Conservation (phyloP, 2,329 filamentous ascomycete genomes). For the Claviceps arundinis region DNA sequence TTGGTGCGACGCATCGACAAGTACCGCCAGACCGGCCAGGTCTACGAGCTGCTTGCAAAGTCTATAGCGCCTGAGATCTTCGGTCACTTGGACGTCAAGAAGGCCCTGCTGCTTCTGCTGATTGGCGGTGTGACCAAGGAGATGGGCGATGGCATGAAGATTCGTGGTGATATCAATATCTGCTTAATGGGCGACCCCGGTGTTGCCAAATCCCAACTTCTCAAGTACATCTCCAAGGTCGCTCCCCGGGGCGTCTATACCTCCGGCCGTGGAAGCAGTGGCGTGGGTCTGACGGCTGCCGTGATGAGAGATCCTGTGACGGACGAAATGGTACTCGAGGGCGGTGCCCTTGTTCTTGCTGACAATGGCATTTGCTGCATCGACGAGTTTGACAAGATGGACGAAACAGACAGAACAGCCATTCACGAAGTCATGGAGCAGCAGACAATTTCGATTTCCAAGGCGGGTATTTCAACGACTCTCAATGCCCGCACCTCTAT, state of each 20-base stretch:
- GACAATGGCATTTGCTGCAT: slow-evolving; percentile 81
- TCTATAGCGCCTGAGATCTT: slow-evolving; percentile 97
- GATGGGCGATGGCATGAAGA: slow-evolving; percentile 96
- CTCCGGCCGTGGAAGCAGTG: slow-evolving; percentile 66
- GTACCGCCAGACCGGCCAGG: slow-evolving; percentile 71
- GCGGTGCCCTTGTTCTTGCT: slow-evolving; percentile 64
- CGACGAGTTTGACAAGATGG: slow-evolving; percentile 84
- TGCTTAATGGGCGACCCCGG: slow-evolving; percentile 98
- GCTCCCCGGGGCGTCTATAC: slow-evolving; percentile 85
- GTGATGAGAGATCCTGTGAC: slow-evolving; percentile 77
- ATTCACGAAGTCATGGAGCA: slow-evolving; percentile 87
- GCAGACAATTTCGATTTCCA: slow-evolving; percentile 75
- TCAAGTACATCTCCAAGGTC: slow-evolving; percentile 98
- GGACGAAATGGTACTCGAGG: slow-evolving; percentile 74
- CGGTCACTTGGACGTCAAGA: slow-evolving; percentile 94
- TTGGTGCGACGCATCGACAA: slow-evolving; percentile 76
- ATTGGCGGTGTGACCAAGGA: slow-evolving; percentile 95
- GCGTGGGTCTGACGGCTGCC: slow-evolving; percentile 69
- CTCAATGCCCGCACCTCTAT: slow-evolving; percentile 94
- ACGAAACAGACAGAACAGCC: slow-evolving; percentile 67
- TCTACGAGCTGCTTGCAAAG: slow-evolving; percentile 90
- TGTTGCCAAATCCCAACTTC: slow-evolving; percentile 95
- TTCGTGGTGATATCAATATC: slow-evolving; percentile 97
- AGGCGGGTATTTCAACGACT: slow-evolving; percentile 57
- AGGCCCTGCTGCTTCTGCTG: slow-evolving; percentile 84